Percentiles rank a stretch among this genome's conserved stretches.
phyloP scores from a whole-genome alignment of 2,329 filamentous ascomycete genomes.

The Mycocentrospora acerina region DNA sequence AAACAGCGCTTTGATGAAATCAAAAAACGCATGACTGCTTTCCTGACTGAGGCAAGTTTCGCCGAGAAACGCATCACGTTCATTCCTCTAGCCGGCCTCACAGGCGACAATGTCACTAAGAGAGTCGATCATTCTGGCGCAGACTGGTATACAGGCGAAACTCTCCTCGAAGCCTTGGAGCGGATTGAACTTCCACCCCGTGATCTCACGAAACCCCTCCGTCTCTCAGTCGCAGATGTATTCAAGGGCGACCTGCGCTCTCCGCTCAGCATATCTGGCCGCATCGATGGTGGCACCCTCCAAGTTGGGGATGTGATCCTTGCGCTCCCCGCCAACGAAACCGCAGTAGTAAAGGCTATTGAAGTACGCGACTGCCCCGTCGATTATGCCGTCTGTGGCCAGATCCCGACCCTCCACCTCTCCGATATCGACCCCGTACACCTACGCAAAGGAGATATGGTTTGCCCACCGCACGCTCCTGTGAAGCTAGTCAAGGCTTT shows the following conservation, averaged over 20 bases:
- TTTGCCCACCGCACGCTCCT: slow-evolving; percentile 70
- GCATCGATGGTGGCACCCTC: slow-evolving; percentile 79
- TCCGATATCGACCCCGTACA: slow-evolving; percentile 82
- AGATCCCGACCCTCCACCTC: slow-evolving; percentile 83
- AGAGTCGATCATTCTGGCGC: slow-evolving; percentile 54
- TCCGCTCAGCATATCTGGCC: slow-evolving; percentile 80
- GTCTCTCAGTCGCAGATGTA: slow-evolving; percentile 84
- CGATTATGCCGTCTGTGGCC: slow-evolving; percentile 91
- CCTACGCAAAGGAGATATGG: slow-evolving; percentile 75
- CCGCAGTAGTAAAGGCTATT: slow-evolving; percentile 77
- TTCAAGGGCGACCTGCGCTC: slow-evolving; percentile 79
- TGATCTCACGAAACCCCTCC: slow-evolving; percentile 74
- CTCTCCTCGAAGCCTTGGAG: slow-evolving; percentile 82
- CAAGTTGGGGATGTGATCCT: slow-evolving; percentile 81
- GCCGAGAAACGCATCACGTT: slow-evolving; percentile 78
- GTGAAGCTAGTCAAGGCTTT: slow-evolving; percentile 73
- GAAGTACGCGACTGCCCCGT: slow-evolving; percentile 71
- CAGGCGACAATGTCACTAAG: slow-evolving; percentile 79
- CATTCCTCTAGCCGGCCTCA: slow-evolving; percentile 85
- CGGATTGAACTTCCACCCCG: slow-evolving; percentile 72
- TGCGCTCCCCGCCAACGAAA: slow-evolving; percentile 79
- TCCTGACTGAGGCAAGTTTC: slow-evolving; percentile 81
- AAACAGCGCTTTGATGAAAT: slow-evolving; percentile 83
- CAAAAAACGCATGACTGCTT: slow-evolving; percentile 76
- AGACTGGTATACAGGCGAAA: slow-evolving; percentile 79